Evolutionary conservation across 495 filamentous ascomycete species (phyloP).

Genomic region (Hypoxylon lienhwacheense): DNA sequence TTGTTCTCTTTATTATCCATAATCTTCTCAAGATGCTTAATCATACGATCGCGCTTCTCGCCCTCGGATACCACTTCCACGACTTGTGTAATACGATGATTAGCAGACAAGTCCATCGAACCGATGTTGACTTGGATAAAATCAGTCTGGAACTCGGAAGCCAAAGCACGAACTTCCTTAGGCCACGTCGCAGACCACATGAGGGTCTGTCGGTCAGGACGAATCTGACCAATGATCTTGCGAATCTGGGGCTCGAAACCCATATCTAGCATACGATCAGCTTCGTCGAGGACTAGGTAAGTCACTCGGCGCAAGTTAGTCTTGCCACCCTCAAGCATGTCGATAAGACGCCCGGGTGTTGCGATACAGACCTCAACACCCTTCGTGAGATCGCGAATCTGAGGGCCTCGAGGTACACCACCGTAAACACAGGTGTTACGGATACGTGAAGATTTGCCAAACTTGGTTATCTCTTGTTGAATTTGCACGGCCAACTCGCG

Average conservation of each 20-base stretch:
- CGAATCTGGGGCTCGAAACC: constrained; percentile 88
- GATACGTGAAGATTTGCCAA: constrained; percentile 96
- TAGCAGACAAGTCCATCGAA: constrained; percentile 94
- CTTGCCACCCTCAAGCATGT: constrained; percentile 96
- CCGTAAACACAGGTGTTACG: constrained; percentile 99
- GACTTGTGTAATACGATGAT: constrained; percentile 96
- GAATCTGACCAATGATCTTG: constrained; percentile 97
- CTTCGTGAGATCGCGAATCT: constrained; percentile 89
- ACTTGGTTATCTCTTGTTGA: constrained; percentile 92
- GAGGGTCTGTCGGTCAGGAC: constrained; percentile 97
- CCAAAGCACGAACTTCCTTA: constrained; percentile 95
- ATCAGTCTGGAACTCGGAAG: constrained; percentile 91
- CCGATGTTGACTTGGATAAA: constrained; percentile 99
- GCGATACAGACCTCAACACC: constrained; percentile 93
- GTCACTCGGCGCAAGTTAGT: constrained; percentile 98
- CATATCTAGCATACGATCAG: constrained; percentile 91
- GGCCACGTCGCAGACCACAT: constrained; percentile 99
- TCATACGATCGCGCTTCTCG: constrained; percentile 97
- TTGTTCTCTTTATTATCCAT: constrained; percentile 97
- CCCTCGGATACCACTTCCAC: constrained; percentile 94
- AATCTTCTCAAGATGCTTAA: constrained; percentile 96
- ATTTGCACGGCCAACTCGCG: constrained; percentile 98
- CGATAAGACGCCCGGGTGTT: constrained; percentile 94
- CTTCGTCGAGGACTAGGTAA: constrained; percentile 87
- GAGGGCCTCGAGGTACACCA: constrained; percentile 94